Conservation (phyloP, 108 stramenopile species). For the Aurantiochytrium sp. region DNA sequence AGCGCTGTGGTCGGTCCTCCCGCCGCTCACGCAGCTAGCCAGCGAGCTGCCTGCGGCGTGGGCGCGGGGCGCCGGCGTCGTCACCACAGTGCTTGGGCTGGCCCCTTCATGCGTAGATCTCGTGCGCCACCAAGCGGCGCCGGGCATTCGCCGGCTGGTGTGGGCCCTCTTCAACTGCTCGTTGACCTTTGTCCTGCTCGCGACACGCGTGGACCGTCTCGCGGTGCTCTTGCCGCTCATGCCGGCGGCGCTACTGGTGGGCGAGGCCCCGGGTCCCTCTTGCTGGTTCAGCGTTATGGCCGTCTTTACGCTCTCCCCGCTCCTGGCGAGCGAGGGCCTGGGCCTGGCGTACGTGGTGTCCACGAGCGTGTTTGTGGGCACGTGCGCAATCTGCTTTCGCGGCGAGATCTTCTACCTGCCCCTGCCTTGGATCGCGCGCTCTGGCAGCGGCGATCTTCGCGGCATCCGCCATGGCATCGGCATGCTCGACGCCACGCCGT, state of each 20-base stretch:
- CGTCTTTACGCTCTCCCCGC: not conserved
- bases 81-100: not conserved
- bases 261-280: not conserved
- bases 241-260: not conserved
- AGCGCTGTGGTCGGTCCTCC: not conserved
- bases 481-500: not conserved
- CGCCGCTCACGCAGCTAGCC: not conserved
- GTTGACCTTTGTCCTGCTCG: not conserved
- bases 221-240: not conserved
- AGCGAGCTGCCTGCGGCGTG: not conserved
- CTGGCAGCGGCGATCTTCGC: not conserved
- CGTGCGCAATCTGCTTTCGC: conserved; percentile 2
- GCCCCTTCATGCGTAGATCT: not conserved
- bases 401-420: not conserved
- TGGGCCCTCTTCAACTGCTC: conserved; percentile 7
- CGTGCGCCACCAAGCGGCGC: not conserved
- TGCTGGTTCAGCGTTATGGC: conserved; percentile 12
- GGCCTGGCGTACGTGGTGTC: not conserved
- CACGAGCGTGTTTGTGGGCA: not conserved
- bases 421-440: not conserved
- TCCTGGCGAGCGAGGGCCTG: not conserved
- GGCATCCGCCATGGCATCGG: conserved; percentile 14
- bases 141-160: not conserved
- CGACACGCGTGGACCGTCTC: not conserved
- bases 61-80: not conserved